Evolutionary conservation across 1,284 basidiomycete species (phyloP).

Genomic region (Sporisorium reilianum): DNA sequence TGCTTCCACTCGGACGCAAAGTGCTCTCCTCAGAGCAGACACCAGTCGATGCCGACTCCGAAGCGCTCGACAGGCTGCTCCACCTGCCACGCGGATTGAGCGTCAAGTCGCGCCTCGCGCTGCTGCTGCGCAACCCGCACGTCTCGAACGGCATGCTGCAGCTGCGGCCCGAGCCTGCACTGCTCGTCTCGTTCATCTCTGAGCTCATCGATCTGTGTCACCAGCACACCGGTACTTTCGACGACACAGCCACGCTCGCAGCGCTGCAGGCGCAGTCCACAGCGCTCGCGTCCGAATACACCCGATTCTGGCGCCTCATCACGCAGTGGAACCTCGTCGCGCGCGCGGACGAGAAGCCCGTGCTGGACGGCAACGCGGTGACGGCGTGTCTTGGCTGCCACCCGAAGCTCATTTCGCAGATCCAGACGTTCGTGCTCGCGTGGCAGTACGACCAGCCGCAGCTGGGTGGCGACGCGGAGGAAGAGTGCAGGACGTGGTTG

Average conservation of each 20-base stretch:
- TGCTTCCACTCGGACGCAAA: constrained; percentile 29
- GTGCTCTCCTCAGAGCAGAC: constrained; percentile 22
- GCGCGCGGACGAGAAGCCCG: constrained; percentile 45
- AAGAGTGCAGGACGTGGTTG: constrained; percentile 51
- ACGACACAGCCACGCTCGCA: constrained; percentile 17
- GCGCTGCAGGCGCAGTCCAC: constrained; percentile 18
- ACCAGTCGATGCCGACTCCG: constrained; percentile 1
- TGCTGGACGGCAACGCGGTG: constrained; percentile 61
- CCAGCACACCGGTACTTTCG: not conserved
- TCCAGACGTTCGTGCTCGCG: constrained; percentile 55
- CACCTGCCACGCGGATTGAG: constrained; percentile 34
- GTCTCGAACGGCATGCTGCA: constrained; percentile 35
- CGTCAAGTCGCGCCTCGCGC: constrained; percentile 35
- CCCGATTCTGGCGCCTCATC: constrained; percentile 48
- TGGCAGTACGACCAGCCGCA: constrained; percentile 55
- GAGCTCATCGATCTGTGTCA: constrained; percentile 37
- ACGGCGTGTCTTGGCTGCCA: constrained; percentile 44
- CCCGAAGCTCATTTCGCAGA: constrained; percentile 47
- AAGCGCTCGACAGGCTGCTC: constrained; percentile 26
- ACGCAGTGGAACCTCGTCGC: constrained; percentile 26
- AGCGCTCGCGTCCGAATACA: constrained; percentile 27
- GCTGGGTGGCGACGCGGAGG: constrained; percentile 2
- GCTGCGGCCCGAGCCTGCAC: constrained; percentile 35
- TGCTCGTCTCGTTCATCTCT: constrained; percentile 51
- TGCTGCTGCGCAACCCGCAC: constrained; percentile 48